These are phyloP conservation scores for Solanum acaule DNA, from an alignment of 257 asterid genomes.

Conservation along the genomic window DNA sequence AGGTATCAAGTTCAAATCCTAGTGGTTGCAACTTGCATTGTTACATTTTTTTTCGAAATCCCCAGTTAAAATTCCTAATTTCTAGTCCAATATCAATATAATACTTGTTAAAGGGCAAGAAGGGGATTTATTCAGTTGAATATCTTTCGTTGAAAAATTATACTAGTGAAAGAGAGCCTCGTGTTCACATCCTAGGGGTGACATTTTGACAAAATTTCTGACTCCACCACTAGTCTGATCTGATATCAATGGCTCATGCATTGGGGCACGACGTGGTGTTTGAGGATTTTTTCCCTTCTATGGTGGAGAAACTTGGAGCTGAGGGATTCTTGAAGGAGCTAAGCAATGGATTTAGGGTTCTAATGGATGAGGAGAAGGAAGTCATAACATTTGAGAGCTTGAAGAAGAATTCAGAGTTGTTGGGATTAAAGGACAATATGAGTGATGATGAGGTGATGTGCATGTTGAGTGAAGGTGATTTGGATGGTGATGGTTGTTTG, in stretches of 20 bases:
- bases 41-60: background rate
- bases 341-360: slow-evolving; percentile 44
- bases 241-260: background rate
- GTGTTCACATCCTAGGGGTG: background rate
- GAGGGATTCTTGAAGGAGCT: slow-evolving; percentile 62
- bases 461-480: slow-evolving; percentile 70
- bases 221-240: background rate
- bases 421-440: slow-evolving; percentile 28
- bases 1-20: background rate
- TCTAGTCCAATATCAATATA: background rate
- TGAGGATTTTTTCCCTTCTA: slow-evolving; percentile 65
- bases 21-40: background rate
- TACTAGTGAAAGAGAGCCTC: background rate
- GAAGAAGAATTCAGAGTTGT: slow-evolving; percentile 33
- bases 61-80: background rate
- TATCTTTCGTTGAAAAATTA: background rate
- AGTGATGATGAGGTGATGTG: slow-evolving; percentile 38
- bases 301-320: slow-evolving; percentile 64
- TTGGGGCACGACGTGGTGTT: slow-evolving; percentile 15
- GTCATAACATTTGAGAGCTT: slow-evolving; percentile 59
- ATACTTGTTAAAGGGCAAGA: background rate
- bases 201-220: background rate
- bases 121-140: background rate
- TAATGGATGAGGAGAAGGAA: slow-evolving; percentile 44
- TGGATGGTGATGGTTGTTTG: slow-evolving; percentile 57